These are phyloP conservation scores for Aquilaria yunnanensis DNA, from an alignment of 345 rosid species.

Conservation along the genomic window DNA sequence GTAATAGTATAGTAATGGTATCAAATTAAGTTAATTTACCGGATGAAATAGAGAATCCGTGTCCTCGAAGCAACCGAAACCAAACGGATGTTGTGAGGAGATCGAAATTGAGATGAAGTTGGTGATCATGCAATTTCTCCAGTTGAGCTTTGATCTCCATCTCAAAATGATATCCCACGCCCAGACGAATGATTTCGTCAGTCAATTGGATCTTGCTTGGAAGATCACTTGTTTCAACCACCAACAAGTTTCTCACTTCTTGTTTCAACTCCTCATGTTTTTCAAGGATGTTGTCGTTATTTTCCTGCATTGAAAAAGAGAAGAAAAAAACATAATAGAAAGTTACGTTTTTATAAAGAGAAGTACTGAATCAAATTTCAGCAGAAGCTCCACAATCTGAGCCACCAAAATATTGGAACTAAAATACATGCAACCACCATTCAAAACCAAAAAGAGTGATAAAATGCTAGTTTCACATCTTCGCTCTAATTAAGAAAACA, in stretches of 20 bases:
- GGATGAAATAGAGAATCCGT: constrained; percentile 8
- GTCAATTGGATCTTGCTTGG: constrained; percentile 8
- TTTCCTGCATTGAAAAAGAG: not conserved
- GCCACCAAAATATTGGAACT: too few relatives aligned
- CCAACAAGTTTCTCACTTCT: constrained; percentile 19
- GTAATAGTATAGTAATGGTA: too few relatives aligned
- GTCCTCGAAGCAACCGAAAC: constrained; percentile 26
- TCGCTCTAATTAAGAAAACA: too few relatives aligned
- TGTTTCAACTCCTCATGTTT: constrained; percentile 7
- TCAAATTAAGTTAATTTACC: not conserved
- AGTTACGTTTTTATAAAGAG: not conserved
- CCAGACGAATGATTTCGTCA: constrained; percentile 24
- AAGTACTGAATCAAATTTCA: too few relatives aligned
- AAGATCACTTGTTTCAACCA: not conserved
- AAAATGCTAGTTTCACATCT: too few relatives aligned
- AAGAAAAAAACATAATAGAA: not conserved
- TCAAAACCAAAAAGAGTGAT: too few relatives aligned
- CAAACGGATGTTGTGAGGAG: constrained; percentile 7
- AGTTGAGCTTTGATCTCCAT: constrained; percentile 17
- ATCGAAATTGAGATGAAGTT: not conserved
- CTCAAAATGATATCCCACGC: constrained; percentile 21
- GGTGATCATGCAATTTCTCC: not conserved
- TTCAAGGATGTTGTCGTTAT: not conserved
- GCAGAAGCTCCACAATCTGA: too few relatives aligned
- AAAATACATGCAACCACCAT: too few relatives aligned